Conservation (phyloP, 305 asterid genomes). For the Nicotiana rustica region DNA sequence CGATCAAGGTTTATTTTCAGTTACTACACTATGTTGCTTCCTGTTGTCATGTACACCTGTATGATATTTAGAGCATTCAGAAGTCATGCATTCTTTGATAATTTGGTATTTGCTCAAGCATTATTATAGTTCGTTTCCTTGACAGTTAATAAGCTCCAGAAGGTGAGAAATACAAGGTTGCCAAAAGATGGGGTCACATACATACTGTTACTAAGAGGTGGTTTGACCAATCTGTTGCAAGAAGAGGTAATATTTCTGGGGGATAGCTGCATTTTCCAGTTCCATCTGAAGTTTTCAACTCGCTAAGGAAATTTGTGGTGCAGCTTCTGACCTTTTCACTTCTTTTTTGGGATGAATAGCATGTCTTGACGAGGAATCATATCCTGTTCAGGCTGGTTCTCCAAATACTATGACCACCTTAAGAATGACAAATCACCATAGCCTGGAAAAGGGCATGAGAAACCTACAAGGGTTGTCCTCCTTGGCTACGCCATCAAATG, state of each 20-base stretch:
- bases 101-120: constrained; percentile 36
- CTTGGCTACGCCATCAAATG: constrained; percentile 58
- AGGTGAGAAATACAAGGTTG: constrained; percentile 95
- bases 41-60: constrained; percentile 25
- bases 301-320: constrained; percentile 3
- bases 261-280: constrained; percentile 36
- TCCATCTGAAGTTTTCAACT: constrained; percentile 19
- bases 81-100: constrained; percentile 28
- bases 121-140: constrained; percentile 53
- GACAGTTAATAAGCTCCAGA: constrained; percentile 76
- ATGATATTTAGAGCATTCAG: constrained; percentile 22
- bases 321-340: constrained; percentile 37
- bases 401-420: constrained; percentile 55
- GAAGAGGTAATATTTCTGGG: constrained; percentile 72
- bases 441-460: constrained; percentile 65
- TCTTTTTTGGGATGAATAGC: constrained; percentile 58
- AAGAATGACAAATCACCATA: constrained; percentile 57
- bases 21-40: constrained; percentile 13
- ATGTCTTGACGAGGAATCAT: constrained; percentile 89
- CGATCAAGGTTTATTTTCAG: constrained; percentile 9
- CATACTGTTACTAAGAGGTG: constrained; percentile 73
- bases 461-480: constrained; percentile 61
- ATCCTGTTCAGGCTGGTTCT: constrained; percentile 69
- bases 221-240: constrained; percentile 87
- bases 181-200: constrained; percentile 84